These are phyloP conservation scores for Euphrasia confusa DNA, from an alignment of 257 asterid species.

Conservation along the genomic window DNA sequence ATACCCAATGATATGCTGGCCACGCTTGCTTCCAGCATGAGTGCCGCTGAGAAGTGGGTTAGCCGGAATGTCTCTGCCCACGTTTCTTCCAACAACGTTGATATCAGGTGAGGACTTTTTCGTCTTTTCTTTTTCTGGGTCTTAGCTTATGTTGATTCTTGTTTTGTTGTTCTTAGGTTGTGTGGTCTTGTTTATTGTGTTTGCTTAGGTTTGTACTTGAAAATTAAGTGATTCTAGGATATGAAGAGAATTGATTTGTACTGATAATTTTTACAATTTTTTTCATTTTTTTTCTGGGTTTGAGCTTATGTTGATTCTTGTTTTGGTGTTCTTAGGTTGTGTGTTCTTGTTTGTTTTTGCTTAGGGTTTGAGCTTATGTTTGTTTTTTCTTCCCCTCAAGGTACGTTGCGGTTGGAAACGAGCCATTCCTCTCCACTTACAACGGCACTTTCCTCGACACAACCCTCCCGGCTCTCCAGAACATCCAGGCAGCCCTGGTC, in stretches of 20 bases:
- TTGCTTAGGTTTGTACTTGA: conserved; percentile 3
- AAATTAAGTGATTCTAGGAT: too few species aligned
- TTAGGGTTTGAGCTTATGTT: not conserved
- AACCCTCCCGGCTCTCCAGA: conserved; percentile 58
- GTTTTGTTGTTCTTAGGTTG: not conserved
- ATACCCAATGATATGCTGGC: conserved; percentile 85
- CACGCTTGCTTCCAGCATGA: conserved; percentile 47
- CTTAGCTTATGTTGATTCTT: not conserved
- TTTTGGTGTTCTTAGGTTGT: not conserved
- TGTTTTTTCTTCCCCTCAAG: conserved; percentile 26
- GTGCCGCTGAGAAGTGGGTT: conserved; percentile 92
- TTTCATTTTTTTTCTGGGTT: too few species aligned
- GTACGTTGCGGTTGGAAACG: conserved; percentile 85
- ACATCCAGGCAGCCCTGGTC: conserved; percentile 72
- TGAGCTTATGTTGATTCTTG: not conserved
- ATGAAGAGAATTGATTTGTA: too few species aligned
- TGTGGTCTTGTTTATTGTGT: not conserved
- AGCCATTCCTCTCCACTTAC: conserved; percentile 50
- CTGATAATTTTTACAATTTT: too few species aligned
- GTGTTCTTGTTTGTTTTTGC: conserved; percentile 1
- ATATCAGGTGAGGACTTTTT: conserved; percentile 50
- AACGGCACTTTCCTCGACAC: conserved; percentile 54
- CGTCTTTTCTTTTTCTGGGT: too few species aligned
- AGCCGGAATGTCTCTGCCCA: conserved; percentile 65
- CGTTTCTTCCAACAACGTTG: conserved; percentile 65